Evolutionary conservation across 2,329 filamentous ascomycete species (phyloP).

Genomic region (Trichoderma lentiforme): DNA sequence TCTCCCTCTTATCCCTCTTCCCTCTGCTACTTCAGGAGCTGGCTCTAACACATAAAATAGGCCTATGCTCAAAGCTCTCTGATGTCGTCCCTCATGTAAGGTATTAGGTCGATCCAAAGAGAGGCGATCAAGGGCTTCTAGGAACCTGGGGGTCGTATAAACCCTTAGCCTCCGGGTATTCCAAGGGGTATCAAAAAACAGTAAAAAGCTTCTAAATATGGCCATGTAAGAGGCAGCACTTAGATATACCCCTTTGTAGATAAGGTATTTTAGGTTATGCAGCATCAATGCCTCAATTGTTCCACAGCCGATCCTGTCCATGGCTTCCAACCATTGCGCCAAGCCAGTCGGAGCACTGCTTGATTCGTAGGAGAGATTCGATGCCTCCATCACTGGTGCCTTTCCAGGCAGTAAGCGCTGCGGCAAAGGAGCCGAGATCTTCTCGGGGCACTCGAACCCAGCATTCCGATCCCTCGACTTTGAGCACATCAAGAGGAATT

Average conservation of each 20-base stretch:
- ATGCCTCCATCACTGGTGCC: constrained; percentile 42
- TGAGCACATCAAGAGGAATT: constrained; percentile 68
- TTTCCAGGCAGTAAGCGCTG: constrained; percentile 63
- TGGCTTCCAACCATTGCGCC: constrained; percentile 54
- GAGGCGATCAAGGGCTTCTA: neutral
- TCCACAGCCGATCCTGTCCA: constrained; percentile 46
- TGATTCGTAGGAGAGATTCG: constrained; percentile 53
- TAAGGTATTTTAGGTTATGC: constrained; percentile 7
- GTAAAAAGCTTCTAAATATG: constrained; percentile 22
- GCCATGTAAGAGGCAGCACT: constrained; percentile 4
- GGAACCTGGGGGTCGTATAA: constrained; percentile 16
- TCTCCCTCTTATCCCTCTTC: neutral
- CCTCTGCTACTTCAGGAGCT: neutral
- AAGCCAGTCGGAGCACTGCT: constrained; percentile 62
- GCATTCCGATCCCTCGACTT: constrained; percentile 51
- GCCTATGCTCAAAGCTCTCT: constrained; percentile 83
- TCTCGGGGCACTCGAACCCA: constrained; percentile 64
- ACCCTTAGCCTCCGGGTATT: neutral
- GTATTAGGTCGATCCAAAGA: neutral
- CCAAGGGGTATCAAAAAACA: constrained; percentile 20
- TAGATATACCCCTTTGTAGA: constrained; percentile 18
- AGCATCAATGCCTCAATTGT: constrained; percentile 31
- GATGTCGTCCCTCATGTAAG: constrained; percentile 70
- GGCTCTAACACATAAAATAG: constrained; percentile 38
- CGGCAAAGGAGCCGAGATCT: constrained; percentile 59